Base-by-base conservation (phyloP, 345 rosid genomes). In the Isatis tinctoria region DNA sequence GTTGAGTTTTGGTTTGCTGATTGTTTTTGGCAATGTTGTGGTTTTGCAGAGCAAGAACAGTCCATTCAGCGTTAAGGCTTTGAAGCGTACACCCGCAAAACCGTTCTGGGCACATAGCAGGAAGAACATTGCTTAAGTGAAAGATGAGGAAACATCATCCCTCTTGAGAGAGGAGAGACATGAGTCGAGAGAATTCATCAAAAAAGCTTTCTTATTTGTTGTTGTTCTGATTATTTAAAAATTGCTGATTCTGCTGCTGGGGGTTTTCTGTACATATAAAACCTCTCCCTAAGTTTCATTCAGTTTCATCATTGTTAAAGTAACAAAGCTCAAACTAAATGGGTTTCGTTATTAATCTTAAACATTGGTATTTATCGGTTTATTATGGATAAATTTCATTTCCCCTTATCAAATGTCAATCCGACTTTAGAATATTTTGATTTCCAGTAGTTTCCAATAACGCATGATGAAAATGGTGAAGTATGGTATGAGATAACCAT, bases 41-140 rank as follows among this genome's bases (percentile, higher is more conserved):
- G 30, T 14, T 74, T 59, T 12, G 75, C 92, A 92, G 99, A 87
- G 97, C 87, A 92, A 88, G 91, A 73, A 80, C 82, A 95, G 82
- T 52, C 97, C 98, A 0, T 24, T 95, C 37, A 84, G 81, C 30
- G 87, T 95, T 39, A 86, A 88, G 86, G 97, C 97, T 18, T 36
- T 85, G 44, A 85, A 70, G 85, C 90, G 98, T 44, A 88, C 85
- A 35, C 92, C 88, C 1, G 97, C 99, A 1, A 85, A 72, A 6
- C 92, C 92, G 13, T 78, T 83, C 69, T 88, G 91, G 91, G 87
- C 85, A 16, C 78, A 69, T 18, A 86, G 88, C 68, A 83, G 67
- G 61, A 86, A 62, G 78, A 65, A 60, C 85, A 83, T 62, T 51
- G 87, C 85, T 0, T 88, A 75, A 84, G 66, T 20, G 58, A 24